Base-by-base conservation (phyloP, 306 rosid species). In the Lablab purpureus region DNA sequence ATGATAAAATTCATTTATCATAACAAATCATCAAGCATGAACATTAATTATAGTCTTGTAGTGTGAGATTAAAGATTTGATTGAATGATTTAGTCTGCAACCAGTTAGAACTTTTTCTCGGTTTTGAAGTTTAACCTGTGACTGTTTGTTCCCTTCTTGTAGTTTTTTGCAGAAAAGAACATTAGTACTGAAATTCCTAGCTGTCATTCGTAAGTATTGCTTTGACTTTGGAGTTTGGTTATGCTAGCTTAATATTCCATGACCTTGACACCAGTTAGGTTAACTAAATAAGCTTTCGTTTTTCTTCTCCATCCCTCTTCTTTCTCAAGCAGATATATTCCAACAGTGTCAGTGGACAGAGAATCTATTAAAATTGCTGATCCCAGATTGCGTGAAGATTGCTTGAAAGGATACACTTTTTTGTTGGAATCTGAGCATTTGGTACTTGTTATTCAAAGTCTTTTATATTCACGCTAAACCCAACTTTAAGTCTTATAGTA, bases 381-480 rank as follows among this genome's bases (percentile, higher is more conserved):
- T 34, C 91, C 91, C 25, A 86, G 79, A 80, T 75, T 80, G 70
- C 97, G 97, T 22, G 96, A 87, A 82, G 84, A 81, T 78, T 91
- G 97, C 89, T 85, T 94, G 81, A 86, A 82, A 66, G 94, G 90
- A 84, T 92, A 89, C 78, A 88, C 89, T 4, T 91, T 92, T 86
- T 79, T 92, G 84, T 84, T 94, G 86, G 97, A 88, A 71, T 81
- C 86, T 15, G 75, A 69, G 74, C 74, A 86, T 51, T 78, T 60
- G 92, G 98, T 94, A 87, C 67, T 58, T 60, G 54, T 79, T 80
- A 64, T 66, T n/a, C 2, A 17, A 28, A 56, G 45, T 30, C 68
- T 62, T 30, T 17, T 62, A 30, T 62, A 17, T 41, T 60, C 22
- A 15, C 68, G 64, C 18, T 75, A 78, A 82, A 41, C 30, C 66